Percentiles rank a stretch among this genome's conserved stretches.
phyloP scores from a whole-genome alignment of 2,329 filamentous ascomycete species.

The Clonostachys chloroleuca region DNA sequence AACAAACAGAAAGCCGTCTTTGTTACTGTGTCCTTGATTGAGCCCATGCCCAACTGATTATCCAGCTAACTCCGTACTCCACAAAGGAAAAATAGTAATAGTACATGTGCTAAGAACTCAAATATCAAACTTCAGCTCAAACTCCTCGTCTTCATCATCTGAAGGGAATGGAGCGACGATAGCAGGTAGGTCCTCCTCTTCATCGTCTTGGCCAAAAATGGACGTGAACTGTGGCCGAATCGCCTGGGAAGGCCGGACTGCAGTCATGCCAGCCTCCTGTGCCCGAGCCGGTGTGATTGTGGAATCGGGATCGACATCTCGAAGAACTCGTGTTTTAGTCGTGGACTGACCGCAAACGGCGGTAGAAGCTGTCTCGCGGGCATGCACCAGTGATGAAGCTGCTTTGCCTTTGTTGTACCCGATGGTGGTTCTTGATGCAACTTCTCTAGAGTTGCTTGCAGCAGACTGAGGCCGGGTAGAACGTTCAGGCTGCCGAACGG shows the following conservation, averaged over 20 bases:
- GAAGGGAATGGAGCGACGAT: conserved; percentile 10
- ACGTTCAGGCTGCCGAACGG: conserved; percentile 28
- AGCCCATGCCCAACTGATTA: no score
- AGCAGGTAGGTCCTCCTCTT: conserved; percentile 22
- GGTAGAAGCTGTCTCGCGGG: conserved; percentile 8
- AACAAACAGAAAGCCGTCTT: no score
- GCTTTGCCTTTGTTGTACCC: conserved; percentile 78
- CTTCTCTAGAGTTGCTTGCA: conserved; percentile 57
- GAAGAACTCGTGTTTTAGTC: conserved; percentile 6
- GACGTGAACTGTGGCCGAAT: conserved; percentile 48
- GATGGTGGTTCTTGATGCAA: conserved; percentile 74
- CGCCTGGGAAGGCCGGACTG: conserved; percentile 10
- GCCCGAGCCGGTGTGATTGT: conserved; percentile 43
- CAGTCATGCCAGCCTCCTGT: conserved; percentile 13
- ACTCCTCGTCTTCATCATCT: conserved; percentile 49
- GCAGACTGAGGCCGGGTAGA: conserved; percentile 42
- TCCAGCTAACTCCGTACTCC: no score
- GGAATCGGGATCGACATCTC: conserved; percentile 13
- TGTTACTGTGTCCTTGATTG: no score
- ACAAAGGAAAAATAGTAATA: no score
- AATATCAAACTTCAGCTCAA: conserved; percentile 45
- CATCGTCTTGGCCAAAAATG: conserved; percentile 52
- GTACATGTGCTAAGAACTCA: conserved; percentile 4
- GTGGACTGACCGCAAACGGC: conserved; percentile 5
- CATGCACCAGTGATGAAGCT: conserved; percentile 39